phyloP scores from a whole-genome alignment of 1,139 yeast genomes.

The Starmera stellimalicola region DNA sequence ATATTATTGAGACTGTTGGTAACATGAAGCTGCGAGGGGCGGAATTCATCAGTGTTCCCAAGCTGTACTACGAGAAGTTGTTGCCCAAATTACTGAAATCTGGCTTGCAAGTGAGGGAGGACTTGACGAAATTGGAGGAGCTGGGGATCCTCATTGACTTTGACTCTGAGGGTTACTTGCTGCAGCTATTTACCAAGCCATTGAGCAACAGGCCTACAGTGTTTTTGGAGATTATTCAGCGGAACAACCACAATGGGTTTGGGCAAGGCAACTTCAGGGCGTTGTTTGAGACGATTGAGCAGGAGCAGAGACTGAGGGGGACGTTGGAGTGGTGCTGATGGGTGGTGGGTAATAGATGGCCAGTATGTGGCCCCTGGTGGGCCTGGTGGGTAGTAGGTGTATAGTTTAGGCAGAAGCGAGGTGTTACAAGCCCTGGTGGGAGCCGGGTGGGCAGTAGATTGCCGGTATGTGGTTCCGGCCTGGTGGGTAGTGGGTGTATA shows the following conservation, averaged over 20 bases:
- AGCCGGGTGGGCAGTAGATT: too few relatives aligned
- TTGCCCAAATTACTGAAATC: constrained; percentile 31
- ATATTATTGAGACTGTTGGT: constrained; percentile 50
- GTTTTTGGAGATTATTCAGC: constrained; percentile 71
- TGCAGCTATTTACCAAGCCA: constrained; percentile 75
- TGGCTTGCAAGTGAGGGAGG: constrained; percentile 38
- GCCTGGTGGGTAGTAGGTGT: too few relatives aligned
- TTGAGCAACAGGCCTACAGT: constrained; percentile 71
- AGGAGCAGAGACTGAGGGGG: constrained; percentile 35
- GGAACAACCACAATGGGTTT: constrained; percentile 73
- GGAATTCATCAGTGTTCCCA: constrained; percentile 56
- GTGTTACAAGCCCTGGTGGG: too few relatives aligned
- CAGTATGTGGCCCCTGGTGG: too few relatives aligned
- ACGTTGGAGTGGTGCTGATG: constrained; percentile 15
- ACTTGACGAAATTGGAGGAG: constrained; percentile 31
- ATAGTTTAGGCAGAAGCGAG: too few relatives aligned
- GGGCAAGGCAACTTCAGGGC: constrained; percentile 86
- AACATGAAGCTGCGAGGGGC: constrained; percentile 50
- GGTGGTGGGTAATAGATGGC: too few relatives aligned
- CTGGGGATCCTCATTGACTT: constrained; percentile 63
- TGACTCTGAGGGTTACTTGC: constrained; percentile 59
- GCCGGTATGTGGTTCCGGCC: too few relatives aligned
- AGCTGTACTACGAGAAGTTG: constrained; percentile 44
- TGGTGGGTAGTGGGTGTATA: too few relatives aligned
- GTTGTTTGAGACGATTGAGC: constrained; percentile 67